These are phyloP conservation scores for Meyerozyma guilliermondii DNA, from an alignment of 1,139 yeast species.

Conservation along the genomic window DNA sequence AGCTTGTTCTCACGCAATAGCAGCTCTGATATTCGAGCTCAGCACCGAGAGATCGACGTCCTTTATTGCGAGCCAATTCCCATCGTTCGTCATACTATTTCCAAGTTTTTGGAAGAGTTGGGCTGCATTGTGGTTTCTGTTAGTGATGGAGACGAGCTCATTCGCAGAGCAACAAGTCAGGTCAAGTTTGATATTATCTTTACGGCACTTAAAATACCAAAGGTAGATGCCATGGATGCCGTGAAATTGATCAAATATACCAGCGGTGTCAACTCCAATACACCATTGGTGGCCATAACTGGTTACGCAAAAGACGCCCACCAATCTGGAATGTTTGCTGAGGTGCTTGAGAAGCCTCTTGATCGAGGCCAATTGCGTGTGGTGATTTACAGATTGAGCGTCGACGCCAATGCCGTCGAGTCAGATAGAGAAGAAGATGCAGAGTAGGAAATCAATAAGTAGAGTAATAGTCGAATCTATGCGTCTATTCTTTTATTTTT, in stretches of 20 bases:
- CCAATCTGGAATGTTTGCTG: constrained; percentile 56
- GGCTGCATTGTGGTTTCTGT: constrained; percentile 84
- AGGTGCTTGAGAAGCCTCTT: constrained; percentile 74
- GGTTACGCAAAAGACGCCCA: constrained; percentile 67
- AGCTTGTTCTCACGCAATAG: constrained; percentile 6
- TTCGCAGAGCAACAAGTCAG: constrained; percentile 77
- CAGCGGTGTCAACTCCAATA: constrained; percentile 64
- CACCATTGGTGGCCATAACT: constrained; percentile 78
- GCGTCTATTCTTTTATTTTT: not conserved
- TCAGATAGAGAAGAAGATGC: not conserved
- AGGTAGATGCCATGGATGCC: constrained; percentile 69
- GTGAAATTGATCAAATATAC: constrained; percentile 75
- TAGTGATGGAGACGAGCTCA: constrained; percentile 75
- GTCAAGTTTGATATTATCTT: constrained; percentile 81
- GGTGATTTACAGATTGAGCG: not conserved
- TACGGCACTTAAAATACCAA: constrained; percentile 66
- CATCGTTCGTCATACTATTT: constrained; percentile 65
- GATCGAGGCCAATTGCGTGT: constrained; percentile 15
- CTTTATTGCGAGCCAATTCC: constrained; percentile 87
- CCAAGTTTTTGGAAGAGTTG: constrained; percentile 57
- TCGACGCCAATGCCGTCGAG: not conserved
- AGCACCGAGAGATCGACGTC: constrained; percentile 47
- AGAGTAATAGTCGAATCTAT: not conserved
- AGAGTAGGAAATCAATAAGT: not conserved
- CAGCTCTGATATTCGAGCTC: not conserved